Evolutionary conservation across 805 yeast genomes (phyloP), one percentile per base, ranked within the genome.

Genomic region (Wickerhamiella slavikovae): DNA sequence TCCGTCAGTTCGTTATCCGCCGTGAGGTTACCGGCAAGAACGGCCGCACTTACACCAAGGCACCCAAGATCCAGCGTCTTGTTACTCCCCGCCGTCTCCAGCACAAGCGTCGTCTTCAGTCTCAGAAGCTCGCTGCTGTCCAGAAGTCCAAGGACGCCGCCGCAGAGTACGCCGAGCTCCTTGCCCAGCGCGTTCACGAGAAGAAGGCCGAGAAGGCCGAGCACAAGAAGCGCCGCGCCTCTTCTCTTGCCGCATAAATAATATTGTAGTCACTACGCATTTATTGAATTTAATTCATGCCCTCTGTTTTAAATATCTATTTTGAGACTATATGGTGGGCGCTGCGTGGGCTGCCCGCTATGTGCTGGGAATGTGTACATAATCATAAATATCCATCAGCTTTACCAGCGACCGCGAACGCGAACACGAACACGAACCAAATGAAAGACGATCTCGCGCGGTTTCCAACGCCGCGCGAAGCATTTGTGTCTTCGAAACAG

Each of bases 81-180:
- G 91, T 89, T 47, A 89, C 98, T 55, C 98, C 98, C 62, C 95
- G 89, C 68, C 76, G 80, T 57, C 71, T 89, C 62, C 96, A 85
- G 71, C 85, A 94, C 75, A 89, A 89, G 91, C 78, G 95, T 68
- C 83, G 79, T 59, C 74, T 78, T 61, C 77, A 69, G 62, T 73
- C 94, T 53, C 66, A 73, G 66, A 89, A 89, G 76, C 67, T 78
- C 61, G 78, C 72, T 69, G 78, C 79, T 64, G 95, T 96, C 61
- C 93, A 80, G 71, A 82, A 79, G 57, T 93, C 82, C 68, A 82
- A 93, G 80, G 96, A 89, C 64, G 94, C 93, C 67, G 98, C 99
- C 64, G 93, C 96, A 58, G 98, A 89, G 67, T 89, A 89, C 75
- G 92, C 95, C 58, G 93, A 83, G 68, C 71, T 89, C 59, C 71